A percentile compares a stretch with the other conserved stretches of the same genome.
These are phyloP conservation scores for Fusarium compactum DNA, from an alignment of 2,329 filamentous ascomycete genomes.

Conservation along the genomic window DNA sequence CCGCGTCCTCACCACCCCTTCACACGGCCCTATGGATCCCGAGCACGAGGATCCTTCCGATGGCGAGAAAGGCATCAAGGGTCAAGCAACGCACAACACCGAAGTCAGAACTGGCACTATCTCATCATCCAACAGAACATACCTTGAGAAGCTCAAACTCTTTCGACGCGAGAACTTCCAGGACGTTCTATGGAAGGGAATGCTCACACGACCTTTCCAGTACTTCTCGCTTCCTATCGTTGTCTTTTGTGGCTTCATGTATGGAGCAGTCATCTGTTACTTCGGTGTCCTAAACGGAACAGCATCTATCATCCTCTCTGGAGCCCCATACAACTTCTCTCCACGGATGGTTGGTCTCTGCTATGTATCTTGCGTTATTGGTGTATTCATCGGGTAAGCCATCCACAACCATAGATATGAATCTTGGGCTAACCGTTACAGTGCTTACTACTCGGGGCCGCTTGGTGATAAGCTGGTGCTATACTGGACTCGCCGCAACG, in stretches of 20 bases:
- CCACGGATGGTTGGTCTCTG: neutral
- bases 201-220: neutral
- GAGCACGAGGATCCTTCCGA: neutral
- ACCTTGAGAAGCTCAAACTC: neutral
- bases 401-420: too few species aligned
- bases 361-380: neutral
- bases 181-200: neutral
- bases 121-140: neutral
- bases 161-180: neutral
- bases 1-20: constrained; percentile 33
- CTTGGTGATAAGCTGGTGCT: neutral
- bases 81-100: neutral
- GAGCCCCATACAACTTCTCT: neutral
- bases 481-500: neutral
- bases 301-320: neutral
- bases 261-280: constrained; percentile 1
- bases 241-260: constrained; percentile 1
- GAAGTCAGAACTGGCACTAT: neutral
- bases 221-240: neutral
- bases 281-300: constrained; percentile 4
- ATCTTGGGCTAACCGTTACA: neutral
- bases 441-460: neutral
- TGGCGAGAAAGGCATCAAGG: neutral
- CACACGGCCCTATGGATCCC: neutral
- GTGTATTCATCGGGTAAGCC: neutral